Conservation (phyloP, 805 yeast genomes). For the Ogataea zsoltii region DNA sequence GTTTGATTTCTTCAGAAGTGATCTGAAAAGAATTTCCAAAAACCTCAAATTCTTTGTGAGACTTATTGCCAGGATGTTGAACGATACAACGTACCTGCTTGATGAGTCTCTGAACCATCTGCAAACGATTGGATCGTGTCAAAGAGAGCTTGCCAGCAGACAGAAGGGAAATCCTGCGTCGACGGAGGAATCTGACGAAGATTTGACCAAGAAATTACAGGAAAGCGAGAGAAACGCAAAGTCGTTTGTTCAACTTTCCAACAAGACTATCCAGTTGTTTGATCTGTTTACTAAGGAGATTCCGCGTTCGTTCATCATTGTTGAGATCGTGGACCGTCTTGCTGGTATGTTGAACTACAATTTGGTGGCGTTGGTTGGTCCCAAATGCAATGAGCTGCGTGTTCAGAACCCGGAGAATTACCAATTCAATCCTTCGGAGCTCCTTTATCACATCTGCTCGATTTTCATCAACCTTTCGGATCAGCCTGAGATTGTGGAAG, state of each 20-base stretch:
- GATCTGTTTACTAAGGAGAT: slow-evolving; percentile 82
- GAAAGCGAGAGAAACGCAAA: slow-evolving; percentile 75
- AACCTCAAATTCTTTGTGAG: slow-evolving; percentile 82
- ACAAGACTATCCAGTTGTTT: slow-evolving; percentile 78
- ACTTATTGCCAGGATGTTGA: slow-evolving; percentile 91
- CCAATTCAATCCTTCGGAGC: slow-evolving; percentile 74
- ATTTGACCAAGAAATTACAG: slow-evolving; percentile 54
- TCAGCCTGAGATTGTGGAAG: slow-evolving; percentile 65
- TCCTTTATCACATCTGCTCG: slow-evolving; percentile 68
- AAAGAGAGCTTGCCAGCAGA: slow-evolving; percentile 60
- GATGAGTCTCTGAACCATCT: slow-evolving; percentile 88
- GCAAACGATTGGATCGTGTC: slow-evolving; percentile 72
- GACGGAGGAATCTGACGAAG: slow-evolving; percentile 59
- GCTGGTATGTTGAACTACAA: slow-evolving; percentile 97
- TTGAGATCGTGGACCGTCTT: slow-evolving; percentile 89
- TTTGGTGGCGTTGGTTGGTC: slow-evolving; percentile 90
- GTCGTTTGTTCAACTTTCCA: slow-evolving; percentile 79
- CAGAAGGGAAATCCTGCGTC: slow-evolving; percentile 35
- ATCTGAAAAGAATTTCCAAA: slow-evolving; percentile 66
- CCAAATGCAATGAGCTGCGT: slow-evolving; percentile 84
- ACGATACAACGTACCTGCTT: slow-evolving; percentile 86
- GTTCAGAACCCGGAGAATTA: slow-evolving; percentile 83
- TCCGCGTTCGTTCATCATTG: slow-evolving; percentile 80
- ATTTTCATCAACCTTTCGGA: slow-evolving; percentile 72
- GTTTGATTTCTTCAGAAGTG: slow-evolving; percentile 63